Evolutionary conservation across 371 early-diverging fungal genomes (phyloP), one percentile per base, ranked within the genome.

Genomic region (Actinomortierella wolfii): DNA sequence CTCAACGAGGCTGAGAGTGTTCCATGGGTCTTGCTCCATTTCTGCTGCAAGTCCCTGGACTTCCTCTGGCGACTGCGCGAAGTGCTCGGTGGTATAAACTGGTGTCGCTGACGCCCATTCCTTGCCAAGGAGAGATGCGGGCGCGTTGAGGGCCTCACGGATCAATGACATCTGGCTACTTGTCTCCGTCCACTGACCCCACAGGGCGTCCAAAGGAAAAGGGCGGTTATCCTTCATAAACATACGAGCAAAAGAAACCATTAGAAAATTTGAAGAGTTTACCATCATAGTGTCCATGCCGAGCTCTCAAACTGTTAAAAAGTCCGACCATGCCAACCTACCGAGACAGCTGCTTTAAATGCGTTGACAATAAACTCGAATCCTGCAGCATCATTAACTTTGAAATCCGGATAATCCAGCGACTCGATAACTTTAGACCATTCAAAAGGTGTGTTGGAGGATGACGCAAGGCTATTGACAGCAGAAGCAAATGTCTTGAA

Each of bases 1-100:
- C 56, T 90, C 88, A 25, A 92, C 80, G 39, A 96, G 78, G 42
- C 92, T 92, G 25, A 93, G 58, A 0, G 86, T 86, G 74, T 94
- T 94, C 83, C 92, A 90, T 14, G 86, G 84, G 42, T 83, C 84
- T 4, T 76, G 70, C 15, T 82, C 78, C 17, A 86, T 68, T 41
- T 81, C 81, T 8, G 75, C 54, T n/a, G 85, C 84, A 57, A 79
- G 73, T n/a, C 80, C 61, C 20, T 80, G 81, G 2, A 84, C 75
- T 23, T 81, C 74, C 7, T 77, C 58, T 51, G 65, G 83, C 4
- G 87, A 69, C 6, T 76, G 75, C 7, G 84, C 64, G 55, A 86
- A 81, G 54, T 86, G 85, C 0, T 87, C 86, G 26, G 75, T 14
- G 45, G 79, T 74, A 46, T 88, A 81, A 23, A 87, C 82, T 29